A percentile compares a stretch with the other conserved stretches of the same genome.
Evolutionary conservation across 495 filamentous ascomycete species (phyloP).

Genomic region (Podospora comata): DNA sequence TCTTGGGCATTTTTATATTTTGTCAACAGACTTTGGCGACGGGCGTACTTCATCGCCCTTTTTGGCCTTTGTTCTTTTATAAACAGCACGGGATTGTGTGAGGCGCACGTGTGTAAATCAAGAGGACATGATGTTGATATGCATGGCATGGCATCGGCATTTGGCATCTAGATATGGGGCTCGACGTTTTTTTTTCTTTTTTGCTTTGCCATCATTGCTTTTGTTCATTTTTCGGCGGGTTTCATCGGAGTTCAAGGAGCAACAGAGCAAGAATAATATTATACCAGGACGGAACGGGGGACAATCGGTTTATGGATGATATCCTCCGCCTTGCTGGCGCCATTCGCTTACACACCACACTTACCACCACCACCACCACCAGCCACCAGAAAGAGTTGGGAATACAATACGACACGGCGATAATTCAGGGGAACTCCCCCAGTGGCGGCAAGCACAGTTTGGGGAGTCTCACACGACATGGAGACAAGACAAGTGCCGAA

Average conservation of each 20-base stretch:
- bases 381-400: background rate
- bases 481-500: background rate
- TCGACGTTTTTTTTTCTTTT: conserved; percentile 25
- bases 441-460: background rate
- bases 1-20: conserved; percentile 17
- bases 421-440: background rate
- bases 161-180: conserved; percentile 52
- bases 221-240: conserved; percentile 29
- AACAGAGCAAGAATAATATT: conserved; percentile 20
- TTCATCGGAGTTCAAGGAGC: conserved; percentile 49
- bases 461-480: background rate
- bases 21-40: conserved; percentile 13
- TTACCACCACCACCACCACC: background rate
- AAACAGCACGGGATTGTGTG: conserved; percentile 32
- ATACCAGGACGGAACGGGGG: conserved; percentile 24
- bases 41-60: conserved; percentile 16
- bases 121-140: conserved; percentile 52
- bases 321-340: conserved; percentile 31
- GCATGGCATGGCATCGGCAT: conserved; percentile 52
- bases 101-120: conserved; percentile 46
- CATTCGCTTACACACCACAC: conserved; percentile 31
- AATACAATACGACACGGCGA: background rate
- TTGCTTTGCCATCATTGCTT: conserved; percentile 19
- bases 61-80: conserved; percentile 26
- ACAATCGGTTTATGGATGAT: conserved; percentile 25